Base-by-base conservation (phyloP, 2,329 filamentous ascomycete genomes). In the Calonectria hongkongensis region DNA sequence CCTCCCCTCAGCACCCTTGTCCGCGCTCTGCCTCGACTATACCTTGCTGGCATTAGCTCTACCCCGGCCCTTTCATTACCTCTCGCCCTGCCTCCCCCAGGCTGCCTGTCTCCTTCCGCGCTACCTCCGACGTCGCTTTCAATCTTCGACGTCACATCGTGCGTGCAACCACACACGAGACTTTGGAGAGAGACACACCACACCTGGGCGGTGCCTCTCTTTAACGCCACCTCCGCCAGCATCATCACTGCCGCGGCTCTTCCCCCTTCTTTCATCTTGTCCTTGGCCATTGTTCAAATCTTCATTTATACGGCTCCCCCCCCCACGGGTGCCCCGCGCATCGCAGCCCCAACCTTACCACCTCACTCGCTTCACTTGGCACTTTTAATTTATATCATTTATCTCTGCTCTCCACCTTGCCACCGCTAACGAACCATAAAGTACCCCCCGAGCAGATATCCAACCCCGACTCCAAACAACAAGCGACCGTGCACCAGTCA, bases 201-300 rank as follows among this genome's bases (percentile, higher is more conserved):
- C 70, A 68, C 47, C 25, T 43, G 27, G 48, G 33, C 60, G 70
- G 48, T 62, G 58, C 50, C 70, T 71, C 56, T 60, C 65, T 63
- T 47, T 72, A 70, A 76, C 78, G 76, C 78, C 78, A 79, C 78
- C 77, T 79, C 77, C 76, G 73, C 78, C 45, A 72, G 76, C 66
- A 71, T 76, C 74, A 75, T 72, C 71, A 77, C 75, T 73, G 66
- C 68, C 64, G 45, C 67, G 28, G n/a, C 56, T 62, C n/a, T 28
- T 66, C 45, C 30, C 6, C 39, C 45, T 54, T 30, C 21, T 45
- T 33, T 13, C 30, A 12, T 66, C 28, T n/a, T 15, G 28, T 39
- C 45, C 12, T 70, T 16, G 15, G 33, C 21, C 36, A 25, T 41
- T 60, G 5, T 39, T 60, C 36, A 4, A 7, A 16, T 39, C n/a